A percentile compares a stretch with the other conserved stretches of the same genome.
Conservation (phyloP, 2,329 filamentous ascomycete genomes). For the Coniosporium tulheliwenetii region DNA sequence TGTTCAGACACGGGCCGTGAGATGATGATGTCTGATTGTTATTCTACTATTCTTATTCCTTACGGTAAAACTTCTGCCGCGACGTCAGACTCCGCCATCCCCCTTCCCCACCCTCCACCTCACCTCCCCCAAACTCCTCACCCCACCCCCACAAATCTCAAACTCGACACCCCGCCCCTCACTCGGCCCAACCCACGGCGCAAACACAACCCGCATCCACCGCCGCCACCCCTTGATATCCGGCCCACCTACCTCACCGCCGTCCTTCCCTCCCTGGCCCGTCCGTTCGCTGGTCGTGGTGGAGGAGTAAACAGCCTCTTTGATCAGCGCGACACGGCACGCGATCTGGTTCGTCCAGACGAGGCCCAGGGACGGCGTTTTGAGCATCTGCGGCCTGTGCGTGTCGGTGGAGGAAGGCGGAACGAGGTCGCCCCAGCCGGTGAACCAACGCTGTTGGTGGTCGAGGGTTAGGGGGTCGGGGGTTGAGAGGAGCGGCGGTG, state of each 20-base stretch:
- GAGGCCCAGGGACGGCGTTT: constrained; percentile 75
- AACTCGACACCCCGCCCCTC: constrained; percentile 48
- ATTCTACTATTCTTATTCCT: too few relatives aligned
- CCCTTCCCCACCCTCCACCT: not conserved
- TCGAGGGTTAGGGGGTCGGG: constrained; percentile 54
- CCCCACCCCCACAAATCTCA: constrained; percentile 55
- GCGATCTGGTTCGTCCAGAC: constrained; percentile 87
- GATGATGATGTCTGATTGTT: too few relatives aligned
- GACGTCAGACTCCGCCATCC: not conserved
- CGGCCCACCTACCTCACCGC: constrained; percentile 20
- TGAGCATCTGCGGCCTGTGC: constrained; percentile 31
- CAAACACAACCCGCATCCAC: constrained; percentile 82
- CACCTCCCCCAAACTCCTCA: constrained; percentile 5
- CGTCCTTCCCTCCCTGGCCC: constrained; percentile 22
- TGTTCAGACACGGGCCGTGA: too few relatives aligned
- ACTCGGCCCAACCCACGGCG: constrained; percentile 50
- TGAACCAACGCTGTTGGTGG: constrained; percentile 89
- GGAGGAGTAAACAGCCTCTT: constrained; percentile 39
- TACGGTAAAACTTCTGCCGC: too few relatives aligned
- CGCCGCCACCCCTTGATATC: constrained; percentile 49
- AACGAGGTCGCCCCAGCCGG: constrained; percentile 75
- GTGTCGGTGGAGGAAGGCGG: constrained; percentile 15
- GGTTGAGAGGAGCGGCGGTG: constrained; percentile 20
- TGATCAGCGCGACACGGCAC: constrained; percentile 66
- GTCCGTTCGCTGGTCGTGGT: constrained; percentile 12